Evolutionary conservation across 1,284 basidiomycete genomes (phyloP).

Genomic region (Agroathelia rolfsii): DNA sequence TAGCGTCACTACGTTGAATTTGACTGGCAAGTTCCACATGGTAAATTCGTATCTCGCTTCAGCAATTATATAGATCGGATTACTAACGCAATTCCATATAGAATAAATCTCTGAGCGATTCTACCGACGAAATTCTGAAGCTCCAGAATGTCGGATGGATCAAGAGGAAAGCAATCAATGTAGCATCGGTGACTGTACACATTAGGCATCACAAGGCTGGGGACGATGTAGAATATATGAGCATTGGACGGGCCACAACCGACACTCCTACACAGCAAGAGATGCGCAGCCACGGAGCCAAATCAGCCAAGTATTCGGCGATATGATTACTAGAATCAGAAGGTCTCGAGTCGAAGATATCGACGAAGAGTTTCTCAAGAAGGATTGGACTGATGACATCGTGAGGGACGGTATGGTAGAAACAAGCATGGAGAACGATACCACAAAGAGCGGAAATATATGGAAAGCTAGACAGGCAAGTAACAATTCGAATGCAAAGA

Average conservation of each 20-base stretch:
- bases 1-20: conserved; percentile 37
- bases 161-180: conserved; percentile 42
- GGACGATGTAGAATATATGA: conserved; percentile 43
- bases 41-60: conserved; percentile 22
- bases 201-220: conserved; percentile 54
- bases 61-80: background rate
- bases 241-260: conserved; percentile 44
- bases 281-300: conserved; percentile 27
- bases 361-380: conserved; percentile 39
- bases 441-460: conserved; percentile 36
- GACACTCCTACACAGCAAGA: conserved; percentile 24
- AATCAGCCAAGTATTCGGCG: conserved; percentile 34
- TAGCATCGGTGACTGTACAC: conserved; percentile 41
- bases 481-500: no score
- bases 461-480: conserved; percentile 56
- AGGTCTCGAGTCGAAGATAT: conserved; percentile 37
- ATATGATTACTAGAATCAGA: conserved; percentile 35
- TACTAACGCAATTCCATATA: conserved; percentile 15
- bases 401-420: conserved; percentile 40
- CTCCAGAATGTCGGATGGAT: conserved; percentile 57
- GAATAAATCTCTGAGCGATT: conserved; percentile 50
- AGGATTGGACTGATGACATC: conserved; percentile 46
- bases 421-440: conserved; percentile 40
- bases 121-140: conserved; percentile 44
- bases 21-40: conserved; percentile 33